Conservation (phyloP, 768 basidiomycete genomes). For the Clitopilus passeckerianus region DNA sequence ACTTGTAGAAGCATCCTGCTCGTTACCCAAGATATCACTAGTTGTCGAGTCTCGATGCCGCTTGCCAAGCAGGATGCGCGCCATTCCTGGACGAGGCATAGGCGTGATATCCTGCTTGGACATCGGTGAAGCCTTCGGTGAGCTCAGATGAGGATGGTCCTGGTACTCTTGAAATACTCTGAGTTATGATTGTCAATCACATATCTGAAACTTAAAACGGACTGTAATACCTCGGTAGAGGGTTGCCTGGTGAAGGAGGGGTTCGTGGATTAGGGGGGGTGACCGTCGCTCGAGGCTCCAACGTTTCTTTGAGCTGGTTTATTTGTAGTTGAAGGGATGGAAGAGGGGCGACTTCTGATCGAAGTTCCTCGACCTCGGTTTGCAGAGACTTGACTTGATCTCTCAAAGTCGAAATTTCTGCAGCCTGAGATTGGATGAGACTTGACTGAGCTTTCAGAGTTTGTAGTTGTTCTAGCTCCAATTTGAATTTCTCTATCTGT, state of each 20-base stretch:
- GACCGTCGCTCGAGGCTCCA: conserved; percentile 2
- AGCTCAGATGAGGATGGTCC: background rate
- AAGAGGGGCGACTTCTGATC: conserved; percentile 15
- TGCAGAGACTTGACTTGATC: conserved; percentile 29
- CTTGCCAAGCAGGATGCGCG: conserved; percentile 58
- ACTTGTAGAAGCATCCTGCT: conserved; percentile 25
- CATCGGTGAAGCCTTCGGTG: background rate
- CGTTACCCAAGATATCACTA: conserved; percentile 36
- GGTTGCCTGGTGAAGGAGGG: conserved; percentile 18
- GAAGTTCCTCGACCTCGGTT: conserved; percentile 23
- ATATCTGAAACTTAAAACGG: background rate
- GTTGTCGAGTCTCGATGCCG: conserved; percentile 50
- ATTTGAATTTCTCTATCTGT: conserved; percentile 41
- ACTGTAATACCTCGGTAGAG: background rate
- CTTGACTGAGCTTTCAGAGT: conserved; percentile 25
- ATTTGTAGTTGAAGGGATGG: conserved; percentile 17
- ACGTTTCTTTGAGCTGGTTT: conserved; percentile 13
- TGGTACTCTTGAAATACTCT: background rate
- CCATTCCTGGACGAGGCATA: conserved; percentile 31
- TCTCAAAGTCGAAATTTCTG: conserved; percentile 26
- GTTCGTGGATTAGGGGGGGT: background rate
- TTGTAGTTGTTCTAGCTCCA: conserved; percentile 35
- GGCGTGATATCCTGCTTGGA: background rate
- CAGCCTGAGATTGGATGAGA: conserved; percentile 27
- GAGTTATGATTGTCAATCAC: background rate